Percentiles rank a stretch among this genome's conserved stretches.
Evolutionary conservation across 768 basidiomycete species (phyloP).

Genomic region (Auriculariales sp.): DNA sequence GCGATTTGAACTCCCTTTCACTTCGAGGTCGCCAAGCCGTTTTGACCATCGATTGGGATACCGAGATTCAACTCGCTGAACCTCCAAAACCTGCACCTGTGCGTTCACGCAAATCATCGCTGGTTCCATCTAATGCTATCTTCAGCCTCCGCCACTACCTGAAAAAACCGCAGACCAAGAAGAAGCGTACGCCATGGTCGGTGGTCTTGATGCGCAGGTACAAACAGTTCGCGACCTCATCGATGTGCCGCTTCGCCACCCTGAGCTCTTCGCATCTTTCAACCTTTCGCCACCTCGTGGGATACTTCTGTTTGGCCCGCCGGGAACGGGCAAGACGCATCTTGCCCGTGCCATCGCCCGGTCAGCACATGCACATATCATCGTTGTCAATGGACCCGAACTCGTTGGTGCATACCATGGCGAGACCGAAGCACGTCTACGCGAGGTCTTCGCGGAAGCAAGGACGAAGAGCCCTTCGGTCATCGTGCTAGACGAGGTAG

Average conservation of each 20-base stretch:
- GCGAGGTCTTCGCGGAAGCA: slow-evolving; percentile 82
- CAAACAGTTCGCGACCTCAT: slow-evolving; percentile 71
- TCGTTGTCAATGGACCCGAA: slow-evolving; percentile 91
- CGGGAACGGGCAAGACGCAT: slow-evolving; percentile 96
- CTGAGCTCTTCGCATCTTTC: slow-evolving; percentile 66
- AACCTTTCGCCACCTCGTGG: slow-evolving; percentile 64
- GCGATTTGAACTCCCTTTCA: slow-evolving; percentile 29
- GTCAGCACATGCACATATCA: slow-evolving; percentile 73
- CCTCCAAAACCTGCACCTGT: slow-evolving; percentile 33
- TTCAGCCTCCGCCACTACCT: slow-evolving; percentile 8
- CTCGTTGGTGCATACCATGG: slow-evolving; percentile 93
- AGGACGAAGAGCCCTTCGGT: slow-evolving; percentile 75
- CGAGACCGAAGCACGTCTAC: slow-evolving; percentile 83
- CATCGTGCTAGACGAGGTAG: slow-evolving; percentile 90
- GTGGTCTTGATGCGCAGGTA: slow-evolving; percentile 82
- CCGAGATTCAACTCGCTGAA: slow-evolving; percentile 31
- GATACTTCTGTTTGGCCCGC: slow-evolving; percentile 86
- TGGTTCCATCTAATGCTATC: background rate
- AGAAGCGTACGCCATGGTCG: slow-evolving; percentile 63
- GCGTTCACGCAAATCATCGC: slow-evolving; percentile 10
- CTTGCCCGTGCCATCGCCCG: slow-evolving; percentile 87
- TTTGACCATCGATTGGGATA: slow-evolving; percentile 61
- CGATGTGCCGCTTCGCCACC: slow-evolving; percentile 74
- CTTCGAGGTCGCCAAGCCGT: slow-evolving; percentile 26
- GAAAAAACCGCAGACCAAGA: slow-evolving; percentile 13